Evolutionary conservation across 495 filamentous ascomycete species (phyloP).

Genomic region (Neurospora hispaniola): DNA sequence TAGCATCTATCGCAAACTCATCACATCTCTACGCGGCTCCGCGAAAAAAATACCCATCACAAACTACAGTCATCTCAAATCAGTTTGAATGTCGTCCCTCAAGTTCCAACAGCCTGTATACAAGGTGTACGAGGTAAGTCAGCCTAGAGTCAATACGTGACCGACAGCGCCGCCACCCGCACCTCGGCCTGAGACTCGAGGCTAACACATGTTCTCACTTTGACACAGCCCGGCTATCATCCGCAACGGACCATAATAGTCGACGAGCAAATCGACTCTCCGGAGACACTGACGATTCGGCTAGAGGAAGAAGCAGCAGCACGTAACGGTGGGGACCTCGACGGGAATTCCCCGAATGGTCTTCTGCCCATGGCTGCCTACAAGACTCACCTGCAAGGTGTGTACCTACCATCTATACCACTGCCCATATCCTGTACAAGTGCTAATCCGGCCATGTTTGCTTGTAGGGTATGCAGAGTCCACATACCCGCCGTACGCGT

Average conservation of each 20-base stretch:
- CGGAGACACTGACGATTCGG: conserved; percentile 37
- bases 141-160: neutral
- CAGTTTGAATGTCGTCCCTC: conserved; percentile 40
- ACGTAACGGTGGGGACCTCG: conserved; percentile 36
- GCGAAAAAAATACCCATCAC: neutral
- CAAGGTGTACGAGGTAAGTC: conserved; percentile 42
- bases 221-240: conserved; percentile 35
- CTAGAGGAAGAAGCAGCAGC: conserved; percentile 39
- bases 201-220: conserved; percentile 3
- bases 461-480: conserved; percentile 40
- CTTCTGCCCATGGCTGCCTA: conserved; percentile 39
- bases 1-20: neutral
- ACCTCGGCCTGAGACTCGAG: neutral
- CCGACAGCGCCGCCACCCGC: neutral
- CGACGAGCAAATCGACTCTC: conserved; percentile 38
- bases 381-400: conserved; percentile 39
- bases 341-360: conserved; percentile 39
- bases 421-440: neutral
- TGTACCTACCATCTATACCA: conserved; percentile 8
- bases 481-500: conserved; percentile 32
- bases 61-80: conserved; percentile 11
- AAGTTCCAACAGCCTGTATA: conserved; percentile 39
- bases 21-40: neutral
- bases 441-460: conserved; percentile 3
- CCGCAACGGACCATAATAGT: conserved; percentile 39